Evolutionary conservation across 352 stramenopile genomes (phyloP), one percentile per base, ranked within the genome.

Genomic region (Phytophthora multivora): DNA sequence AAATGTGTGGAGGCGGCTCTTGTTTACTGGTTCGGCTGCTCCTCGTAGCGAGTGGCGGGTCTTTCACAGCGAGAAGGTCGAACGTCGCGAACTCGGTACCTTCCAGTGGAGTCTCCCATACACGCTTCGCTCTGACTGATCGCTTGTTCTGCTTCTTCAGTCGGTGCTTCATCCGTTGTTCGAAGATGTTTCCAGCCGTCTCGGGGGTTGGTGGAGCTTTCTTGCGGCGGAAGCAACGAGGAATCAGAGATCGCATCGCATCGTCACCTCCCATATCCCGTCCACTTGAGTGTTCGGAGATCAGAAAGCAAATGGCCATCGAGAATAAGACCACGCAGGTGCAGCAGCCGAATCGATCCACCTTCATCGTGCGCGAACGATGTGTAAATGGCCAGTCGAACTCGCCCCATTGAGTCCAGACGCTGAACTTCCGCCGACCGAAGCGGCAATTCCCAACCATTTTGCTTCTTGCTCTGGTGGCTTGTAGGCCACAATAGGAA

Each of bases 91-190:
- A 58, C 4, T 36, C 40, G 11, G 40, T 13, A n/a, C 28, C 6
- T 10, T 23, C 16, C 12, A 33, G 25, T 39, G 4, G 38, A 45
- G 18, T 8, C 23, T 33, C 9, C 28, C 39, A 36, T 11, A 45
- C 12, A 19, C 40, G 38, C 5, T 33, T 57, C 5, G 15, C 11
- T 39, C 33, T 35, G 11, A 16, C 10, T 12, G 28, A 23, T 28
- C 26, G 18, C 19, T 53, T 69, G 53, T 9, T 36, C 30, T 69
- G 47, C 26, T 65, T 65, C 41, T 60, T 60, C n/a, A 60, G n/a
- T 33, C 41, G 52, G 31, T 55, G 36, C 11, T 46, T 39, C 53
- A 64, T 69, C 2, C 33, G 56, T 16, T 38, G 40, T 38, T 69
- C 48, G 16, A 64, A 64, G 16, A 69, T 36, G 36, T 69, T 60